Evolutionary conservation across 139 green algal genomes (phyloP).

Genomic region (Chlorella sp.): DNA sequence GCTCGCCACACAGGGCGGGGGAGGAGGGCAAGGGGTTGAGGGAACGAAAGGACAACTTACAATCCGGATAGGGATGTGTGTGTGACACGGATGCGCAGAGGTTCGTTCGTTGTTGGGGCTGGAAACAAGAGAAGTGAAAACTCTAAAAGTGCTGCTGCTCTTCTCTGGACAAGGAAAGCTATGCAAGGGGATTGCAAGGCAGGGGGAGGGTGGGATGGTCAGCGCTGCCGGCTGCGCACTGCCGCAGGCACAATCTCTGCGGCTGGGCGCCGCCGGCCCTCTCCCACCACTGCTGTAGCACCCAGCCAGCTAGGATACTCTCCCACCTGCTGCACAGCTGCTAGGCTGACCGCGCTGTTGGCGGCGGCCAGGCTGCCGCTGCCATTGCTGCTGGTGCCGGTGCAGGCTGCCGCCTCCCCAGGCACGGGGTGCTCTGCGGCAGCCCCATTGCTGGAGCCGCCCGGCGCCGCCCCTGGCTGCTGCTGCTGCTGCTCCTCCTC

Average conservation of each 20-base stretch:
- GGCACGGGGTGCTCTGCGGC: background rate
- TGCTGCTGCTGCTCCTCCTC: background rate
- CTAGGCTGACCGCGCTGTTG: constrained; percentile 21
- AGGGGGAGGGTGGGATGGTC: too few species aligned
- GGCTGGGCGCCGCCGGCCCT: background rate
- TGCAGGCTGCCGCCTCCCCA: background rate
- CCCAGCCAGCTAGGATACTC: background rate
- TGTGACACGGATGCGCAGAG: background rate
- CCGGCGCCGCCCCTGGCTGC: background rate
- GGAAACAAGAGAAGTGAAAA: background rate
- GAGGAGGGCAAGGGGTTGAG: too few species aligned
- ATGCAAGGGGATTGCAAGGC: too few species aligned
- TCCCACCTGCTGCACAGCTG: background rate
- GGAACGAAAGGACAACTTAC: too few species aligned
- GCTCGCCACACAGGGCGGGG: too few species aligned
- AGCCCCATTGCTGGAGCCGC: background rate
- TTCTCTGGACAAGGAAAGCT: background rate
- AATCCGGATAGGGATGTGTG: too few species aligned
- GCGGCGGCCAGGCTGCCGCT: background rate
- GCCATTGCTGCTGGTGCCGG: background rate
- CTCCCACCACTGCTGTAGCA: background rate
- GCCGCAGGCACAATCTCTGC: background rate
- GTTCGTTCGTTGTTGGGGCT: background rate
- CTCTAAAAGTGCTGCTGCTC: background rate
- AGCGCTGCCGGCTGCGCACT: background rate